Evolutionary conservation across 2,329 filamentous ascomycete species (phyloP).

Genomic region (Blastomyces gilchristii): DNA sequence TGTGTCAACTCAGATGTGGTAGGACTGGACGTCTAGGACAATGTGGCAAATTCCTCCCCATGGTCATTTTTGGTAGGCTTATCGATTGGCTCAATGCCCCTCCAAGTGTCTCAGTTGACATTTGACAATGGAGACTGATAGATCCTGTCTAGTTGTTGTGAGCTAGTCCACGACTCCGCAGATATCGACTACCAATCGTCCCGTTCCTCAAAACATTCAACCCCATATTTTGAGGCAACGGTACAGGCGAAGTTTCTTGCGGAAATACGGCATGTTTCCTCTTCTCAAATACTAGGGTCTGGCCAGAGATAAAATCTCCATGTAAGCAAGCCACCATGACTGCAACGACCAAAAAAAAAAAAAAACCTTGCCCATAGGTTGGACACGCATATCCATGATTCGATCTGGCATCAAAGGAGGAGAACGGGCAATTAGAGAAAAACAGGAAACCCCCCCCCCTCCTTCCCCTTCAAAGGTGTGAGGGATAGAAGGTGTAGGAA

Average conservation of each 20-base stretch:
- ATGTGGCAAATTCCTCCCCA: neutral
- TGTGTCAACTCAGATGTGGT: slow-evolving; percentile 1
- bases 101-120: neutral
- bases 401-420: neutral
- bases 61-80: neutral
- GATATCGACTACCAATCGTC: neutral
- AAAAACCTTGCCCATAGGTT: too few species aligned
- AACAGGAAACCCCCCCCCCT: neutral
- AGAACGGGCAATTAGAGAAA: neutral
- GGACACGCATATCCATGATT: neutral
- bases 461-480: slow-evolving; percentile 1
- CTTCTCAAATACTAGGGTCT: neutral
- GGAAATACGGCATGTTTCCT: neutral
- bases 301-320: neutral
- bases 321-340: neutral
- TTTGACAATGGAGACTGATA: neutral
- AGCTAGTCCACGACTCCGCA: neutral
- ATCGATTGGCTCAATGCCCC: neutral
- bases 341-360: too few species aligned
- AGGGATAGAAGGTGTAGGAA: neutral
- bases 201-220: neutral
- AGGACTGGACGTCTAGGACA: slow-evolving; percentile 3
- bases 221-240: neutral
- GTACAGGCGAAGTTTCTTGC: neutral
- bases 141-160: neutral